phyloP scores from a whole-genome alignment of 768 basidiomycete genomes.

The Porphyrellus cyaneotinctus region DNA sequence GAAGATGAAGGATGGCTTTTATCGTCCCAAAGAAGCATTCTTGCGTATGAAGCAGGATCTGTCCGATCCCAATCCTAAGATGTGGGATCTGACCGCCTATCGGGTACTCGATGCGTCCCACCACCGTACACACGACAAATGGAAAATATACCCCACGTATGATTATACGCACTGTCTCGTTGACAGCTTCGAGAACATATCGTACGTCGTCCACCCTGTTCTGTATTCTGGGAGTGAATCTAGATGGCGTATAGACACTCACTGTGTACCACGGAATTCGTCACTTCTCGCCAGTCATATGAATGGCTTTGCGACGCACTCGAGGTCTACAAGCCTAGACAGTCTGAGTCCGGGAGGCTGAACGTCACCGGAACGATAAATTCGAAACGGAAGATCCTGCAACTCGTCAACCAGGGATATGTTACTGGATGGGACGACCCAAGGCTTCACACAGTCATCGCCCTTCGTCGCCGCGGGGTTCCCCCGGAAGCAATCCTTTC shows the following conservation, averaged over 20 bases:
- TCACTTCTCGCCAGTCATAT: conserved; percentile 93
- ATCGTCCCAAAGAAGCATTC: conserved; percentile 87
- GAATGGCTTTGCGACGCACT: conserved; percentile 99
- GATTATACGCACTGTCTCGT: conserved; percentile 98
- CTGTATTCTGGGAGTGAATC: not conserved
- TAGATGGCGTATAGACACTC: conserved; percentile 65
- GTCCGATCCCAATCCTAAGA: conserved; percentile 89
- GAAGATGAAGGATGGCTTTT: conserved; percentile 87
- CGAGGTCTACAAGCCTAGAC: conserved; percentile 95
- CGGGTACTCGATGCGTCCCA: conserved; percentile 88
- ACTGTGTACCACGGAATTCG: conserved; percentile 93
- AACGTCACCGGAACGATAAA: conserved; percentile 92
- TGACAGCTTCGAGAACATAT: conserved; percentile 98
- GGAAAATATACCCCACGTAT: conserved; percentile 98
- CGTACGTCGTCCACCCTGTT: conserved; percentile 53
- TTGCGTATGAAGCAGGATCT: conserved; percentile 98
- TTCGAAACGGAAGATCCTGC: conserved; percentile 93
- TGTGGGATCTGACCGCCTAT: conserved; percentile 99
- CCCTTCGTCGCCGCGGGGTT: conserved; percentile 89
- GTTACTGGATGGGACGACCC: conserved; percentile 98
- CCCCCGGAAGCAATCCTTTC: conserved; percentile 94
- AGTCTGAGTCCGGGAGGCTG: conserved; percentile 94
- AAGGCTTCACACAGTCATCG: conserved; percentile 93
- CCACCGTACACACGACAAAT: conserved; percentile 88
- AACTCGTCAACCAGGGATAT: conserved; percentile 78